These are phyloP conservation scores for Exidia glandulosa DNA, from an alignment of 768 basidiomycete species.

Conservation along the genomic window DNA sequence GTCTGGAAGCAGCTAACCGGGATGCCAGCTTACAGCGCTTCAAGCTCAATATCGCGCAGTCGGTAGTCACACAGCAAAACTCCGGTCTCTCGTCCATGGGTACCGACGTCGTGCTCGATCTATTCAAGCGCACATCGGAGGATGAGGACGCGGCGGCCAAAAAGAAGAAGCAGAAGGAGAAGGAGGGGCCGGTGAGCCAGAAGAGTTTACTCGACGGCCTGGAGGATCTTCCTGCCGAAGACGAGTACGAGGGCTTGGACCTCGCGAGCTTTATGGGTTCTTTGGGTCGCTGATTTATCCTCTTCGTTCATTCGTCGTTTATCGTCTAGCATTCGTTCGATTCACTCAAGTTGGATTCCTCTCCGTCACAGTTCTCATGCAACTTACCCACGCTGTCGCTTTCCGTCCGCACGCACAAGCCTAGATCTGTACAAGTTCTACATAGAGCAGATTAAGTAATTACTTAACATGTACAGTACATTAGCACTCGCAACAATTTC, in stretches of 20 bases:
- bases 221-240: slow-evolving; percentile 84
- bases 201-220: slow-evolving; percentile 83
- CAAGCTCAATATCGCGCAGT: slow-evolving; percentile 95
- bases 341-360: too few relatives aligned
- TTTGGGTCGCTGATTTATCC: slow-evolving; percentile 32
- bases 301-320: slow-evolving; percentile 9
- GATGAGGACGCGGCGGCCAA: slow-evolving; percentile 60
- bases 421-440: too few relatives aligned
- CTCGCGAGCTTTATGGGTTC: slow-evolving; percentile 82
- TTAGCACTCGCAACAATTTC: too few relatives aligned
- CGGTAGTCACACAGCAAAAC: slow-evolving; percentile 96
- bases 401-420: too few relatives aligned
- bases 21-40: slow-evolving; percentile 95
- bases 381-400: too few relatives aligned
- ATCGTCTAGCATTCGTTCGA: too few relatives aligned
- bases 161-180: slow-evolving; percentile 45
- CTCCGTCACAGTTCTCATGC: neutral
- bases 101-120: slow-evolving; percentile 89
- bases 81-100: slow-evolving; percentile 91
- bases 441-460: too few relatives aligned
- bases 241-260: slow-evolving; percentile 85
- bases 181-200: slow-evolving; percentile 50
- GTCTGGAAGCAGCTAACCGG: neutral
- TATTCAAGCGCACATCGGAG: slow-evolving; percentile 70
- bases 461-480: too few relatives aligned